Conservation (phyloP, 495 filamentous ascomycete species). For the Copromyces sp. region DNA sequence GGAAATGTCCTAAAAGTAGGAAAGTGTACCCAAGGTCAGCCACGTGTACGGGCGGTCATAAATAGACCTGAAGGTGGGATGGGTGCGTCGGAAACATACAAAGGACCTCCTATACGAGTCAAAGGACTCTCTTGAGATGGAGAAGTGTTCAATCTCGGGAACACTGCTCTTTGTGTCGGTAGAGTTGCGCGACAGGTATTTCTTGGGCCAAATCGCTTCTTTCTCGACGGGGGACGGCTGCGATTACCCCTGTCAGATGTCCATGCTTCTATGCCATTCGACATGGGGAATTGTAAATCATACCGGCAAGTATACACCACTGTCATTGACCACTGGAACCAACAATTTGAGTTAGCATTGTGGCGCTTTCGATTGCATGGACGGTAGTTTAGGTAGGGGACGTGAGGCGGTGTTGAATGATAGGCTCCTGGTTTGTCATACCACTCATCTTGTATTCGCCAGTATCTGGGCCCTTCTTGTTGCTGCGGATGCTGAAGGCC, state of each 20-base stretch:
- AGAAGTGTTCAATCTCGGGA: slow-evolving; percentile 88
- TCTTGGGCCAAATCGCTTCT: slow-evolving; percentile 71
- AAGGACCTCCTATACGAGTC: slow-evolving; percentile 96
- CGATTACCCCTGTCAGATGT: slow-evolving; percentile 6
- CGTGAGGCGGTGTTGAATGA: background rate
- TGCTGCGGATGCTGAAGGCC: slow-evolving; percentile 52
- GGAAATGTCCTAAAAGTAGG: slow-evolving; percentile 65
- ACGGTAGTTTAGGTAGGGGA: background rate
- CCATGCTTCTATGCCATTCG: slow-evolving; percentile 1
- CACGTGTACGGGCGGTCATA: background rate
- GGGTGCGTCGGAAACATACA: slow-evolving; percentile 41
- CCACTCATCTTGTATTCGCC: slow-evolving; percentile 77
- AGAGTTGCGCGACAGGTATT: slow-evolving; percentile 57
- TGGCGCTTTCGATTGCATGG: background rate
- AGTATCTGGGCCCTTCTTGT: slow-evolving; percentile 44
- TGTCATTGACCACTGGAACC: slow-evolving; percentile 80
- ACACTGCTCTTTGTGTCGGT: slow-evolving; percentile 53
- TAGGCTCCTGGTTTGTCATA: slow-evolving; percentile 30
- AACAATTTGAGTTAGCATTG: background rate
- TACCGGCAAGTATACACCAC: slow-evolving; percentile 93
- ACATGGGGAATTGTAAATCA: slow-evolving; percentile 10
- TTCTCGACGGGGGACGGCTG: slow-evolving; percentile 88
- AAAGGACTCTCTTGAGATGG: slow-evolving; percentile 94
- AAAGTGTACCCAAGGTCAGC: slow-evolving; percentile 5
- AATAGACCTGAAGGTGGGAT: background rate